These are phyloP conservation scores for Penicillium mononematosum DNA, from an alignment of 495 filamentous ascomycete species.

Conservation along the genomic window DNA sequence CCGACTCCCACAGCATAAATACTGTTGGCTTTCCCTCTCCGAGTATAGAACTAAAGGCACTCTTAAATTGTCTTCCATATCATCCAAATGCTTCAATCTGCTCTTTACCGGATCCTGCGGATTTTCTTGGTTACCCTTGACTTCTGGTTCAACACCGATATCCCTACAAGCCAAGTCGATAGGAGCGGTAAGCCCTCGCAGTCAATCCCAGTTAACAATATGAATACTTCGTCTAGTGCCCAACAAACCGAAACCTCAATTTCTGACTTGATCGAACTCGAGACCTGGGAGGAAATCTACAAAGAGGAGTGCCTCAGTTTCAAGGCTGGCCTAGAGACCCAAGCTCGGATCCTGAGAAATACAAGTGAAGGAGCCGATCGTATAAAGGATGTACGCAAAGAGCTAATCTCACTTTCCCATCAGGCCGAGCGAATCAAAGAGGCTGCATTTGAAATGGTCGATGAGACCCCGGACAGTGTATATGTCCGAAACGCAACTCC, in stretches of 20 bases:
- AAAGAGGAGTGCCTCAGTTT: not conserved
- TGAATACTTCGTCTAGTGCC: not conserved
- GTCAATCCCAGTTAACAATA: not conserved
- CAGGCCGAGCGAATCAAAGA: not conserved
- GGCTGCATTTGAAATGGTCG: not conserved
- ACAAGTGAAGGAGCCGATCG: not conserved
- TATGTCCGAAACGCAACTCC: not conserved
- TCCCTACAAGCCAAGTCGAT: not conserved
- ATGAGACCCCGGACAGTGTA: not conserved
- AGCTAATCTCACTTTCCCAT: not conserved
- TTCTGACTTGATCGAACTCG: not conserved
- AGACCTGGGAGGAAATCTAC: not conserved
- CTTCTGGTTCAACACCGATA: not conserved
- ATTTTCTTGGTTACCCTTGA: not conserved
- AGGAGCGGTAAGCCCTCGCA: not conserved
- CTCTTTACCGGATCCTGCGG: not conserved
- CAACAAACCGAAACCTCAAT: not conserved
- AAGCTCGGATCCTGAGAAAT: not conserved
- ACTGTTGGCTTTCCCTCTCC: not conserved
- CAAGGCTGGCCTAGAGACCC: not conserved
- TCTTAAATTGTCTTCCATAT: not conserved
- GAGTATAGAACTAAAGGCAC: not conserved
- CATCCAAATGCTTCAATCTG: not conserved
- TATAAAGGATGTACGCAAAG: not conserved
- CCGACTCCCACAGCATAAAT: not conserved